These are phyloP conservation scores for Candida quercuum DNA, from an alignment of 805 yeast genomes.

Conservation along the genomic window DNA sequence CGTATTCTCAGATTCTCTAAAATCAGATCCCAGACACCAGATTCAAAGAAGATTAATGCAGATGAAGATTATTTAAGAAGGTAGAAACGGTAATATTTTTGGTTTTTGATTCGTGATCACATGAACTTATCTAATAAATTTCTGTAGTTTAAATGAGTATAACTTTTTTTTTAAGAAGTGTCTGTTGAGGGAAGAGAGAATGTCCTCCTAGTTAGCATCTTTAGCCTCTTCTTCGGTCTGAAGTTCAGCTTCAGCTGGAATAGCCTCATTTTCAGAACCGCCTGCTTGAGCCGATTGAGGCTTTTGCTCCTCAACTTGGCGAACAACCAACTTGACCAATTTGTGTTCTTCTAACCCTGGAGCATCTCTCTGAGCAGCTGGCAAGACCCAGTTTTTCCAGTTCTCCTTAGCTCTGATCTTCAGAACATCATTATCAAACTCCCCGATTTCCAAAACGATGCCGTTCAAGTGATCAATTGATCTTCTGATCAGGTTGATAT, in stretches of 20 bases:
- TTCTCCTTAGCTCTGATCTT: slow-evolving; percentile 56
- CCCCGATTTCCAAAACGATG: slow-evolving; percentile 32
- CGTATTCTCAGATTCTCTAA: no score
- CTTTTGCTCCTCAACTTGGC: neutral
- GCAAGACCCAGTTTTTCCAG: slow-evolving; percentile 67
- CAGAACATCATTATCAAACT: slow-evolving; percentile 36
- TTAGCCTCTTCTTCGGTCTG: slow-evolving; percentile 7
- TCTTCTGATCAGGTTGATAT: slow-evolving; percentile 43
- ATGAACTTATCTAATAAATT: no score
- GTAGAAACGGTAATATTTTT: no score
- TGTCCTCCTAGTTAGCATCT: no score
- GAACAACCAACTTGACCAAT: slow-evolving; percentile 14
- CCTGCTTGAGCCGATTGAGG: neutral
- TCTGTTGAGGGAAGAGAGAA: no score
- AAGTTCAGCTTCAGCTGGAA: slow-evolving; percentile 10
- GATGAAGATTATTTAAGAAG: no score
- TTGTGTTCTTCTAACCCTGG: slow-evolving; percentile 39
- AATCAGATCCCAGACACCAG: no score
- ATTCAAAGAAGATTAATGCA: no score
- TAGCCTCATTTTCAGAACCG: neutral
- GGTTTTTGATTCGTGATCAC: no score
- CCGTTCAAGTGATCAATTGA: slow-evolving; percentile 44
- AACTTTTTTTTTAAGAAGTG: no score
- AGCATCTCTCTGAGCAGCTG: slow-evolving; percentile 41
- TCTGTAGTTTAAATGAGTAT: no score